phyloP scores from a whole-genome alignment of 805 yeast genomes.

The Ogataea siamensis region DNA sequence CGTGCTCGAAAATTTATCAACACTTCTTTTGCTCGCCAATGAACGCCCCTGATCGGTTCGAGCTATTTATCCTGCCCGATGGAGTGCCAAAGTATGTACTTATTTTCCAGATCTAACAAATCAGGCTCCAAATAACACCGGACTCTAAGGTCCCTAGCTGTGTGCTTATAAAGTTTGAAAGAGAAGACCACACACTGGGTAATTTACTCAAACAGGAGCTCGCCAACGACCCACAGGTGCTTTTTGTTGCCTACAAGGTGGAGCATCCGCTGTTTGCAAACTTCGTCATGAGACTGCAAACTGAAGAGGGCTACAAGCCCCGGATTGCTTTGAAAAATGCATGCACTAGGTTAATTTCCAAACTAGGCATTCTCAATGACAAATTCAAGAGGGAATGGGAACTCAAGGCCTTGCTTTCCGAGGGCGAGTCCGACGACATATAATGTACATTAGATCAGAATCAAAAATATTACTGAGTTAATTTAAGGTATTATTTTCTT shows the following conservation, averaged over 20 bases:
- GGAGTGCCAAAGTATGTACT: conserved; percentile 81
- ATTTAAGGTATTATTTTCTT: conserved; percentile 4
- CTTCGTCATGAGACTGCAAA: conserved; percentile 90
- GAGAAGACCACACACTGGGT: conserved; percentile 97
- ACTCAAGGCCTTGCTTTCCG: conserved; percentile 67
- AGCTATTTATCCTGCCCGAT: conserved; percentile 93
- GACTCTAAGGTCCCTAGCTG: conserved; percentile 96
- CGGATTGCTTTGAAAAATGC: conserved; percentile 88
- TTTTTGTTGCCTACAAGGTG: conserved; percentile 95
- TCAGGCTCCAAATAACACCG: conserved; percentile 77
- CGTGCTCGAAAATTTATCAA: conserved; percentile 11
- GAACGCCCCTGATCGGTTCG: conserved; percentile 99
- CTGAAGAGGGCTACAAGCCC: conserved; percentile 93
- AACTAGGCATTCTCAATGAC: conserved; percentile 67
- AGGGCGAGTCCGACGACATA: conserved; percentile 45
- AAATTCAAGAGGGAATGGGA: conserved; percentile 93
- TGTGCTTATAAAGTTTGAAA: conserved; percentile 85
- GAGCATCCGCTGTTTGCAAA: conserved; percentile 98
- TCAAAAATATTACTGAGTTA: conserved; percentile 1
- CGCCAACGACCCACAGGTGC: conserved; percentile 79
- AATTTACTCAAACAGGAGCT: conserved; percentile 85
- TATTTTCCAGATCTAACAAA: conserved; percentile 1
- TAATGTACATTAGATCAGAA: conserved; percentile 9
- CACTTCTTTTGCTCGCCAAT: conserved; percentile 37
- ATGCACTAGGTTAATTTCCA: conserved; percentile 77